Evolutionary conservation across 768 basidiomycete genomes (phyloP).

Genomic region (Mycena vitilis): DNA sequence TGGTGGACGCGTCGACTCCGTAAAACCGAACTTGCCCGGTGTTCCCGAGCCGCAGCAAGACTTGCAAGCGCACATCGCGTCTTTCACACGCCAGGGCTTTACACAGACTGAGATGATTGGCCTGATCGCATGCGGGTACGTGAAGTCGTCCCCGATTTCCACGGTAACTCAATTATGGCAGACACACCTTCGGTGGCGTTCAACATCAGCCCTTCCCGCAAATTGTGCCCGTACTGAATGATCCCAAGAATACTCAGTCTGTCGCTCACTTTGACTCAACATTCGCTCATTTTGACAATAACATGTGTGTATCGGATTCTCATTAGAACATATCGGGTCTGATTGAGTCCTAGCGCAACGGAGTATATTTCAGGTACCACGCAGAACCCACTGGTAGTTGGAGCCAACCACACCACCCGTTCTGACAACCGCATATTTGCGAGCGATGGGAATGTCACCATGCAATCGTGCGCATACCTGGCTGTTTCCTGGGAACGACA

Average conservation of each 20-base stretch:
- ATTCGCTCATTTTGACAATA: not conserved
- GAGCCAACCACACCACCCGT: too few species aligned
- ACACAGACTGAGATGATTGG: constrained; percentile 2
- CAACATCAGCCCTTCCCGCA: not conserved
- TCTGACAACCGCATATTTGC: too few species aligned
- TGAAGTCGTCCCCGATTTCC: not conserved
- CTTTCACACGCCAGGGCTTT: not conserved
- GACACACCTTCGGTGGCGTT: constrained; percentile 11
- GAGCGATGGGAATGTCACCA: constrained; percentile 15
- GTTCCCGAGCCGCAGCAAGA: not conserved
- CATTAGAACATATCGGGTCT: too few species aligned
- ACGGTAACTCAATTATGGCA: not conserved
- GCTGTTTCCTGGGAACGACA: too few species aligned
- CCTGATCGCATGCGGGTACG: constrained; percentile 7
- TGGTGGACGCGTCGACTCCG: not conserved
- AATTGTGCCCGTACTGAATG: not conserved
- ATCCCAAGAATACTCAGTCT: not conserved
- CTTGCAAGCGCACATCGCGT: not conserved
- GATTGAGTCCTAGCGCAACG: not conserved
- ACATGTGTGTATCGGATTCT: not conserved
- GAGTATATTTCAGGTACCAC: not conserved
- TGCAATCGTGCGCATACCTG: constrained; percentile 7
- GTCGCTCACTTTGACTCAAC: constrained; percentile 4
- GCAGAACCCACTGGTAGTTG: not conserved
- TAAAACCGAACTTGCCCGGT: not conserved